Evolutionary conservation across 441 rosid genomes (phyloP).

Genomic region (Bocquillonia castaneifolia): DNA sequence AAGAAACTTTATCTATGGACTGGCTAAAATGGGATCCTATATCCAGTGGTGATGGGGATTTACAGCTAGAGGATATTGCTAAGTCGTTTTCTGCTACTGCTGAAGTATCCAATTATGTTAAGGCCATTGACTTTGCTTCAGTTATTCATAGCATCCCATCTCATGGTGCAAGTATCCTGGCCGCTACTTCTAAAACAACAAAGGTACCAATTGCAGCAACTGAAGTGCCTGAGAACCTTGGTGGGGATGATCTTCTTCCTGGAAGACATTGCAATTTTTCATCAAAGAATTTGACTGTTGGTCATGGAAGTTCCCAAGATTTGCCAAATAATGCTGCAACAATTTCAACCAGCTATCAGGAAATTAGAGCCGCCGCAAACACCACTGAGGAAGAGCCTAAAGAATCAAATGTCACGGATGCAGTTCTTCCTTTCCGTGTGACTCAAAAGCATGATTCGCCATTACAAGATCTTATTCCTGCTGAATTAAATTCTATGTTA

Average conservation of each 20-base stretch:
- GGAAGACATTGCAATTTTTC: conserved; percentile 23
- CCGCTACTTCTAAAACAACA: conserved; percentile 12
- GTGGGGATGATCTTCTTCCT: conserved; percentile 11
- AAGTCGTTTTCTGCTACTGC: conserved; percentile 49
- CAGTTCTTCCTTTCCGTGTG: neutral
- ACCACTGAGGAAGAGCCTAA: conserved; percentile 19
- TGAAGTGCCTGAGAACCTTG: conserved; percentile 21
- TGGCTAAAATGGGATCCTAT: conserved; percentile 81
- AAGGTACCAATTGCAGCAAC: conserved; percentile 19
- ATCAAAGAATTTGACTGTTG: conserved; percentile 15
- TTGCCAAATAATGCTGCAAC: conserved; percentile 14
- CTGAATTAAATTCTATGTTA: conserved; percentile 19
- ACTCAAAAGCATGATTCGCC: conserved; percentile 23
- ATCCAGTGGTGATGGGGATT: conserved; percentile 81
- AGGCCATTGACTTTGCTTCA: conserved; percentile 59
- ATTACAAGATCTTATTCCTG: conserved; percentile 8
- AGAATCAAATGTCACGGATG: conserved; percentile 17
- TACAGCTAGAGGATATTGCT: conserved; percentile 59
- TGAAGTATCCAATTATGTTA: conserved; percentile 35
- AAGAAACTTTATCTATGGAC: conserved; percentile 40
- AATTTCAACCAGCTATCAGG: conserved; percentile 23
- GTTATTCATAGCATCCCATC: conserved; percentile 43
- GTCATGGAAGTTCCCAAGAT: conserved; percentile 21
- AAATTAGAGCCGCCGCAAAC: conserved; percentile 17
- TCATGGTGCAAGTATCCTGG: conserved; percentile 21